These are phyloP conservation scores for Pyrenophora teres DNA, from an alignment of 2,329 filamentous ascomycete species.

Conservation along the genomic window DNA sequence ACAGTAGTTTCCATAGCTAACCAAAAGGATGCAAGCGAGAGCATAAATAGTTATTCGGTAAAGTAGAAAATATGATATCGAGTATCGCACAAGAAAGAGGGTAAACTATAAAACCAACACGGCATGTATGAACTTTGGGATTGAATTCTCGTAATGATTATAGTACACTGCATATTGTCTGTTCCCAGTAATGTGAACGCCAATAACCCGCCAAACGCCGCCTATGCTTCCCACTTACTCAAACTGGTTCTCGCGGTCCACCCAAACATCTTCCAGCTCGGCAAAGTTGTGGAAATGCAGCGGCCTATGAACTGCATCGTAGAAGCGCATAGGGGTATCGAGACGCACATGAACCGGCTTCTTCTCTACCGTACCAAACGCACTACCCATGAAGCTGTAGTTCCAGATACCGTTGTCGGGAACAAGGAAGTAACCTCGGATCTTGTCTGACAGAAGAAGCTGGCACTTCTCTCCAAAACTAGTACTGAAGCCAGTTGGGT, in stretches of 20 bases:
- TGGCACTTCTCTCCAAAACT: conserved; percentile 95
- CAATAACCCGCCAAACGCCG: too few relatives aligned
- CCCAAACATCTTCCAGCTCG: conserved; percentile 95
- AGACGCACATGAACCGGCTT: conserved; percentile 89
- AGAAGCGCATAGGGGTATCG: conserved; percentile 86
- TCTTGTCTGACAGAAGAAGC: conserved; percentile 87
- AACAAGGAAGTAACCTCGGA: conserved; percentile 93
- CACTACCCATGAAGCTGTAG: conserved; percentile 95
- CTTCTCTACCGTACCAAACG: conserved; percentile 88
- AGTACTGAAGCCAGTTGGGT: conserved; percentile 90
- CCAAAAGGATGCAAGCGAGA: too few relatives aligned
- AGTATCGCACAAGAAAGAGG: too few relatives aligned
- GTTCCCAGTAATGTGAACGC: too few relatives aligned
- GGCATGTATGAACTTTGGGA: too few relatives aligned
- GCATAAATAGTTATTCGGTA: too few relatives aligned
- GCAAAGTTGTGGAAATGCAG: conserved; percentile 98
- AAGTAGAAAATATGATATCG: too few relatives aligned
- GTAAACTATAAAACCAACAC: too few relatives aligned
- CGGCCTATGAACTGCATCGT: conserved; percentile 88
- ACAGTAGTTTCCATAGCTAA: too few relatives aligned
- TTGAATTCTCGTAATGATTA: too few relatives aligned
- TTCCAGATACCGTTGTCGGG: conserved; percentile 93
- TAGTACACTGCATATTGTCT: too few relatives aligned
- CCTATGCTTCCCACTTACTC: conserved; percentile 57
- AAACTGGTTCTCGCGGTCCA: conserved; percentile 91